phyloP scores from a whole-genome alignment of 306 rosid species.

The cucumber (Cucumis sativus) region DNA sequence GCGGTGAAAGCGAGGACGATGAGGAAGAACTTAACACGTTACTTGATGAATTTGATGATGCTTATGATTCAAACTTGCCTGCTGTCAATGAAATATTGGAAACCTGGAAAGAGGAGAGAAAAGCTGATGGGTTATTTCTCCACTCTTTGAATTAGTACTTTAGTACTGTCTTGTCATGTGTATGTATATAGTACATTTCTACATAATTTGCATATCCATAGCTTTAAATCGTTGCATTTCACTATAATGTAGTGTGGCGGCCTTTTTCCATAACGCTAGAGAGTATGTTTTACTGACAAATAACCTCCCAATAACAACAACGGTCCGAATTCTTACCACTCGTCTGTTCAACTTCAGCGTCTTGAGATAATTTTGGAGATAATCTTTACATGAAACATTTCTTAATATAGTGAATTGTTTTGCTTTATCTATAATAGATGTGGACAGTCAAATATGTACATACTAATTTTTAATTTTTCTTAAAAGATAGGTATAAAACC shows the following conservation, averaged over 20 bases:
- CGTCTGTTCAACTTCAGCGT: neutral
- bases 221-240: neutral
- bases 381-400: too few species aligned
- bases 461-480: too few species aligned
- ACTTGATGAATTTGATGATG: conserved; percentile 1
- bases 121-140: conserved; percentile 24
- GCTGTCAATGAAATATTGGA: conserved; percentile 54
- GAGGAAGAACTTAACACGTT: conserved; percentile 22
- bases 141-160: conserved; percentile 6
- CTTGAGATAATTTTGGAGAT: neutral
- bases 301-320: neutral
- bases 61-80: conserved; percentile 17
- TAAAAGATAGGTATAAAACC: too few species aligned
- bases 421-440: too few species aligned
- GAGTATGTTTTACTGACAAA: neutral
- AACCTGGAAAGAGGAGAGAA: conserved; percentile 63
- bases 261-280: neutral
- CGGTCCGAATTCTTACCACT: neutral
- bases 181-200: neutral
- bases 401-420: too few species aligned
- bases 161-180: neutral
- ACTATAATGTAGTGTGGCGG: neutral
- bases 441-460: too few species aligned
- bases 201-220: neutral
- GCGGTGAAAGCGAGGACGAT: conserved; percentile 9